Base-by-base conservation (phyloP, 306 rosid species). In the Acacia confusa region DNA sequence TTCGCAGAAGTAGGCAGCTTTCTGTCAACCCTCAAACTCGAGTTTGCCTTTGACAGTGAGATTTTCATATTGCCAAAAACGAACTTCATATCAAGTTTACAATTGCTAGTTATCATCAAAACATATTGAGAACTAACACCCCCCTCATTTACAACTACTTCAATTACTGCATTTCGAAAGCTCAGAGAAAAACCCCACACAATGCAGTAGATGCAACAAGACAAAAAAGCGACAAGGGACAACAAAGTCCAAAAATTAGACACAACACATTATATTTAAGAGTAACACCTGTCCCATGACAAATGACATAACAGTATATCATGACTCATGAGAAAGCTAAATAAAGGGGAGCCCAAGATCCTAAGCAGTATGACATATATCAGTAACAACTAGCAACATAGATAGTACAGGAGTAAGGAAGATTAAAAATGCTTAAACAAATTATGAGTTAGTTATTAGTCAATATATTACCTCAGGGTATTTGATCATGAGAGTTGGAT, bases 401-500 rank as follows among this genome's bases (percentile, higher is more conserved):
- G 75, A 17, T 45, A 1, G 64, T 32, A 78, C 60, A 66, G 12
- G 40, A 74, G 55, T 47, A 74, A 25, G 71, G 48, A 60, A 30
- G 48, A 68, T 57, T 32, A 58, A 71, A 45, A 41, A 70, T 75
- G 70, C 74, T 32, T 69, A 70, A 34, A 76, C 12, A 22, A 43
- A 80, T 52, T 19, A 64, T 43, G 79, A 30, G 73, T 63, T 40
- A 36, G 17, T 68, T 74, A 25, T 38, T 52, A 28, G 70, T 57
- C 68, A 78, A 41, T 34, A 68, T 50, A 73, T 36, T 89, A 93
- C 99, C 99, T 95, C 99, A 19, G 99, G 99, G 77, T 95, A 95
- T 83, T 95, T 95, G 82, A 90, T 90, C 76, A 82, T 36, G 88
- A 95, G 82, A 53, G 99, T 95, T 72, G 99, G 99, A 84, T 95